Evolutionary conservation across 1,284 basidiomycete genomes (phyloP), one percentile per base, ranked within the genome.

Genomic region (Trichosporon coremiiforme): DNA sequence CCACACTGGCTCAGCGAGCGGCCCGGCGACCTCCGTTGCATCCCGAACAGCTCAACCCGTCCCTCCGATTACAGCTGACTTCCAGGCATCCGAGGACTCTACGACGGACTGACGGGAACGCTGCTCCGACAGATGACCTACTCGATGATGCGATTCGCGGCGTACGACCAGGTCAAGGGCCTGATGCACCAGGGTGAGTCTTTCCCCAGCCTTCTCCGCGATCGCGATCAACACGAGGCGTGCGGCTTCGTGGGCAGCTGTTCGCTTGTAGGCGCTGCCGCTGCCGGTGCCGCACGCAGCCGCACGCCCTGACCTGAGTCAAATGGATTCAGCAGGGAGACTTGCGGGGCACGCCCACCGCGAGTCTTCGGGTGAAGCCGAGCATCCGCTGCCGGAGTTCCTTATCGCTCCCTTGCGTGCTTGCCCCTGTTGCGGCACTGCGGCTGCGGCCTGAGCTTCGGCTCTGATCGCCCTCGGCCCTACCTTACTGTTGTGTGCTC

Each of bases 51-150:
- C 36, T 38, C 10, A 38, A 2, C 2, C 2, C 2, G 6, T 38
- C 10, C 36, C 36, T 12, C 2, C 6, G 4, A 38, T 38, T 12
- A 12, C 12, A 13, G 15, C 65, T 71, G 60, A 71, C 65, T 17
- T 9, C 8, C 89, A 76, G 91, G 91, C 67, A 82, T 86, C 38
- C 86, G 90, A 63, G 93, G 93, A 0, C 85, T 94, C 62, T 93
- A 89, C 77, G 93, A 94, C 77, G 94, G 94, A 22, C 91, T 95
- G 70, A 87, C 90, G 0, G 94, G 93, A 36, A 95, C 94, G 35
- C 90, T 93, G 88, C 84, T 95, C 78, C 88, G 94, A 41, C 94
- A 96, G 84, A 93, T 95, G 93, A 93, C 90, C 31, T 95, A 95
- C 84, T 94, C 92, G 62, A 86, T 95, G 80, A 94, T 92, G 79